phyloP scores from a whole-genome alignment of 176 grass and related monocot species.

The Dactylis glomerata region DNA sequence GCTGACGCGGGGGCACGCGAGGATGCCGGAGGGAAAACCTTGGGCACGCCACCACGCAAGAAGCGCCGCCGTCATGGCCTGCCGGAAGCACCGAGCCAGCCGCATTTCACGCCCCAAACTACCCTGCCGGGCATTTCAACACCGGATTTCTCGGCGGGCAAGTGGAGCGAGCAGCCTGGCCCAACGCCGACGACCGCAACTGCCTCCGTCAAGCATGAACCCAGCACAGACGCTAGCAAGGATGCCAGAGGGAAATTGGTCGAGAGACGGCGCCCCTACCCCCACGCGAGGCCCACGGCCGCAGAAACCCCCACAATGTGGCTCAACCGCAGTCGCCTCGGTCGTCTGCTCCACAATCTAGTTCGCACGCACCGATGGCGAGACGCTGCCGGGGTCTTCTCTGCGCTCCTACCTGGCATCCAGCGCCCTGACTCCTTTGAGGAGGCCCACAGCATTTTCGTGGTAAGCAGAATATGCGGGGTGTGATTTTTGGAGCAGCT shows the following conservation, averaged over 20 bases:
- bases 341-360: conserved; percentile 30
- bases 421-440: conserved; percentile 10
- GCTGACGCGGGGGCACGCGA: not conserved
- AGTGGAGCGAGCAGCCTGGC: not conserved
- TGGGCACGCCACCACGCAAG: not conserved
- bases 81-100: not conserved
- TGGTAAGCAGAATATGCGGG: conserved; percentile 30
- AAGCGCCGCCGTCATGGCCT: not conserved
- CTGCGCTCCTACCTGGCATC: conserved; percentile 18
- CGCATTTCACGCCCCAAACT: conserved; percentile 19
- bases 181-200: not conserved
- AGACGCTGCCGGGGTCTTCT: conserved; percentile 47
- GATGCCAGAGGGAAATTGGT: not conserved
- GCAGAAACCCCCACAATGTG: conserved; percentile 1
- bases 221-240: not conserved
- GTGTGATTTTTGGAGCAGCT: not conserved
- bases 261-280: not conserved
- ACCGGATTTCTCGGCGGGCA: not conserved
- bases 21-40: not conserved
- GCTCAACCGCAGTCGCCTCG: conserved; percentile 40
- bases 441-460: conserved; percentile 42
- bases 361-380: conserved; percentile 39
- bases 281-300: not conserved
- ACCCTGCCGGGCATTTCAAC: not conserved
- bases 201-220: conserved; percentile 29